Evolutionary conservation across 2,329 filamentous ascomycete genomes (phyloP), one percentile per base, ranked within the genome.

Genomic region (Pezicula neosporulosa): DNA sequence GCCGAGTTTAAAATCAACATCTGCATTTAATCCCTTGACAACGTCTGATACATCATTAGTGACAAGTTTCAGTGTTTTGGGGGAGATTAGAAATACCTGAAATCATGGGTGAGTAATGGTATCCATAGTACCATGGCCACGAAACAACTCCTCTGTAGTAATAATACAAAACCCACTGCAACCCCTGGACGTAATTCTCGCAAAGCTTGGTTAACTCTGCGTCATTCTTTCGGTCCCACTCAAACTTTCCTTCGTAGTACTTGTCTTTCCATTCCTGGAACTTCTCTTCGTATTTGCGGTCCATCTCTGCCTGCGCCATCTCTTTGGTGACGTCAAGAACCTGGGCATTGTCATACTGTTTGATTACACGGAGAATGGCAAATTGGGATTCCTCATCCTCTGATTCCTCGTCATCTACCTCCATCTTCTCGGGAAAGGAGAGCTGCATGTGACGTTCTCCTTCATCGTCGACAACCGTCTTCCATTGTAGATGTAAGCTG

Each of bases 81-180:
- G 19, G 12, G 6, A 41, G 43, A 27, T 15, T 33, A 33, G 12
- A 53, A 69, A 65, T 72, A 86, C 85, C 85, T 58, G 90, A 95
- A 51, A 97, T 99, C 82, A 97, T 90, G 1, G 94, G 94, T 9
- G 95, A 89, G 70, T 99, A 99, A 71, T 99, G 95, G 70, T 96
- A 99, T 54, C 80, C 78, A 70, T 97, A 99, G 72, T 89, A 99
- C 94, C 94, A 99, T 13, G 94, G 91, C 94, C 94, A 99, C 12
- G 93, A 97, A 15, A 90, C 94, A 54, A 99, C 94, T 56, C 94
- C 94, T 49, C 87, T 86, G 72, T 99, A 99, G 72, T 99, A 99
- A 75, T 99, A 99, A 70, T 87, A 97, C 46, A 99, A 76, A 41
- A 99, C 94, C 95, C 94, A 99, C 68, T 99, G 94, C 54, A 99